These are phyloP conservation scores for Kwoniella dendrophila DNA, from an alignment of 768 basidiomycete genomes.

Conservation along the genomic window DNA sequence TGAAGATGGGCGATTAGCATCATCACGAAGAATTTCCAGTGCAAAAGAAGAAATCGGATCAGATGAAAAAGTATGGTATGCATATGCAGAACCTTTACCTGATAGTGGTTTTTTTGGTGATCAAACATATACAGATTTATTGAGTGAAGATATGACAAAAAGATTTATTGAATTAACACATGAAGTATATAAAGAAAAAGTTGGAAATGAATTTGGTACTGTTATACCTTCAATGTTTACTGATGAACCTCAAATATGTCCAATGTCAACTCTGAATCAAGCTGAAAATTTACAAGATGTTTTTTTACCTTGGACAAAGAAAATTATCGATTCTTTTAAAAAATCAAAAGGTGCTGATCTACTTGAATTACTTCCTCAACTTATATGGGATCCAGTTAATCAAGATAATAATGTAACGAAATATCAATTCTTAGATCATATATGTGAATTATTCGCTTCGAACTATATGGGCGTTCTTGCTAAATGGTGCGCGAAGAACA, in stretches of 20 bases:
- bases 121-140: slow-evolving; percentile 36
- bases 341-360: slow-evolving; percentile 26
- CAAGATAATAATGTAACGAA: slow-evolving; percentile 21
- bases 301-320: slow-evolving; percentile 43
- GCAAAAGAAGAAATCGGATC: slow-evolving; percentile 1
- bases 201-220: slow-evolving; percentile 36
- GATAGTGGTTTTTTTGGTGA: slow-evolving; percentile 32
- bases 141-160: slow-evolving; percentile 26
- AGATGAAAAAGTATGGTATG: slow-evolving; percentile 31
- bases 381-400: slow-evolving; percentile 36
- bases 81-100: slow-evolving; percentile 36
- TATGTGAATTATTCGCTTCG: slow-evolving; percentile 34
- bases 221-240: slow-evolving; percentile 44
- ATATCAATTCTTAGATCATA: slow-evolving; percentile 36
- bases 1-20: slow-evolving; percentile 12
- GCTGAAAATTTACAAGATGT: slow-evolving; percentile 27
- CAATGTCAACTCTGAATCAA: slow-evolving; percentile 23
- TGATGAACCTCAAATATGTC: slow-evolving; percentile 42
- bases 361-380: slow-evolving; percentile 29
- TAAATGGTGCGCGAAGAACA: slow-evolving; percentile 36
- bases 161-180: slow-evolving; percentile 41
- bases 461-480: slow-evolving; percentile 30
- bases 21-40: slow-evolving; percentile 21
- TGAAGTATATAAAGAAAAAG: slow-evolving; percentile 33
- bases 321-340: slow-evolving; percentile 18